Evolutionary conservation across 2,329 filamentous ascomycete genomes (phyloP).

Genomic region (Diaporthe destruens): DNA sequence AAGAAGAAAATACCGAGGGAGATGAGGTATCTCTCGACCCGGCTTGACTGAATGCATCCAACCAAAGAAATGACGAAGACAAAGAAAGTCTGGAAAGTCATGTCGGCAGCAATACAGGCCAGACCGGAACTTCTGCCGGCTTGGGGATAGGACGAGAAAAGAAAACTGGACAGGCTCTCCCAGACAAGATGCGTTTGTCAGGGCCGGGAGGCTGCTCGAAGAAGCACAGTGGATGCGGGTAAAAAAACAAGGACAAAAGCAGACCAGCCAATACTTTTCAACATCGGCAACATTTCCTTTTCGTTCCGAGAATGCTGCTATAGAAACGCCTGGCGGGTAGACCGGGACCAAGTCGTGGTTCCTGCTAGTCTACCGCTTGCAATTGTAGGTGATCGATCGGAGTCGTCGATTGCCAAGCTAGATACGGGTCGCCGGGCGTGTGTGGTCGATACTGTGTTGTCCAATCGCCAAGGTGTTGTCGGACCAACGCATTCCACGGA

Average conservation of each 20-base stretch:
- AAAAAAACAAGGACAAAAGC: conserved; percentile 21
- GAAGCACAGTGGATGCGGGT: conserved; percentile 14
- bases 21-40: neutral
- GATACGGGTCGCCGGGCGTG: neutral
- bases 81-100: conserved; percentile 42
- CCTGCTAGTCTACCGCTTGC: too few relatives aligned
- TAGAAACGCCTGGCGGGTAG: conserved; percentile 13
- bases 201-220: neutral
- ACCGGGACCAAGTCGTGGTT: neutral
- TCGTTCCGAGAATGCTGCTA: conserved; percentile 21
- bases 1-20: neutral
- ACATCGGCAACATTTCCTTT: conserved; percentile 20
- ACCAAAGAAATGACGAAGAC: conserved; percentile 37
- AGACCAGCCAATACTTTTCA: conserved; percentile 33
- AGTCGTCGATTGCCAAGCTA: neutral
- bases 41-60: conserved; percentile 13
- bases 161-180: conserved; percentile 32
- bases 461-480: neutral
- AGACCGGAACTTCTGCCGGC: conserved; percentile 30
- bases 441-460: neutral
- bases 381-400: neutral
- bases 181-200: conserved; percentile 12
- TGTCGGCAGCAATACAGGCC: conserved; percentile 40
- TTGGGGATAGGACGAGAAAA: conserved; percentile 21
- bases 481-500: neutral